A percentile compares a stretch with the other conserved stretches of the same genome.
Conservation (phyloP, 352 stramenopile species). For the Pelagophyceae sp. region DNA sequence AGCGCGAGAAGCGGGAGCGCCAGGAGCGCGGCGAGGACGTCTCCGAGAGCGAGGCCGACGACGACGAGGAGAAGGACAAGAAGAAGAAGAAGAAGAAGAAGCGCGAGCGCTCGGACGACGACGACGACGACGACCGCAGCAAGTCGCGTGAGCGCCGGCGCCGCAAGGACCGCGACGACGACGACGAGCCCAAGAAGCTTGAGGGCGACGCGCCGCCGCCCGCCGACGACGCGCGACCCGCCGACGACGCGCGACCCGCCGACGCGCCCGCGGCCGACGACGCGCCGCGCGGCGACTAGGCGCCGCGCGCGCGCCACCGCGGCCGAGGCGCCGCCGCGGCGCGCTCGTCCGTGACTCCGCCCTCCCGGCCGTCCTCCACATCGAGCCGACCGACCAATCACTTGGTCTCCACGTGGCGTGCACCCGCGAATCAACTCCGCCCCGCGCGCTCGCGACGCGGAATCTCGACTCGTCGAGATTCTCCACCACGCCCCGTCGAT, state of each 20-base stretch:
- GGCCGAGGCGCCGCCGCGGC: too few species aligned
- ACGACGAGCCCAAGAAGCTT: background rate
- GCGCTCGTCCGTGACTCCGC: too few species aligned
- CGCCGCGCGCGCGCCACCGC: too few species aligned
- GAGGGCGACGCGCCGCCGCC: background rate
- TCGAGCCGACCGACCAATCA: too few species aligned
- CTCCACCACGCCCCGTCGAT: too few species aligned
- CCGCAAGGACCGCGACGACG: background rate
- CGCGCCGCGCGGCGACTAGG: background rate
- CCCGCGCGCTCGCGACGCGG: too few species aligned
- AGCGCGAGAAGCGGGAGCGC: slow-evolving; percentile 14
- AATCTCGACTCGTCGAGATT: too few species aligned
- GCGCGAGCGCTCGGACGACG: background rate
- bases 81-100: background rate
- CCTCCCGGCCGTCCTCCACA: too few species aligned
- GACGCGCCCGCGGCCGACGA: background rate
- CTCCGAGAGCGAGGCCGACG: background rate
- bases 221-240: background rate
- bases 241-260: background rate
- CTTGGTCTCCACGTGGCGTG: too few species aligned
- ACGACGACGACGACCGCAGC: background rate
- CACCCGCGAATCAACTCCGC: too few species aligned
- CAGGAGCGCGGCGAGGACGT: slow-evolving; percentile 17
- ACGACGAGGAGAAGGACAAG: background rate
- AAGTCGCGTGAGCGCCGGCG: slow-evolving; percentile 10